Percentiles rank a stretch among this genome's conserved stretches.
Evolutionary conservation across 176 grass and related monocot species (phyloP).

Genomic region (Thinopyrum elongatum): DNA sequence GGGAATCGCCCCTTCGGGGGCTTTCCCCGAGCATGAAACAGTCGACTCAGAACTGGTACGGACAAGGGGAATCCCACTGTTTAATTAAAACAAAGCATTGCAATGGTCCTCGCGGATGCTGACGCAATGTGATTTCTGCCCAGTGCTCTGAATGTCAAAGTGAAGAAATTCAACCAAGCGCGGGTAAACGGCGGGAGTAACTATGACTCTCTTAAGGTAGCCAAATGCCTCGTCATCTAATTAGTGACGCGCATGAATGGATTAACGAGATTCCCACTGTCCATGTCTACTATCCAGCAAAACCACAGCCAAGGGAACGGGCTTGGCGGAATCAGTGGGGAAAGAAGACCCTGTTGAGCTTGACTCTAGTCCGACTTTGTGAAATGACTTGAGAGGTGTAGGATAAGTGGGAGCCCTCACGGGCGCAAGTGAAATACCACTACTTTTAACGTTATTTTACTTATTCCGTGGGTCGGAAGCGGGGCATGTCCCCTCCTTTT

Average conservation of each 20-base stretch:
- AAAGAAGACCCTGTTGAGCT: background rate
- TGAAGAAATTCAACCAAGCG: slow-evolving; percentile 81
- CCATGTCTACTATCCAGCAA: slow-evolving; percentile 34
- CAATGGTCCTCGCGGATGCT: slow-evolving; percentile 64
- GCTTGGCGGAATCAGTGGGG: background rate
- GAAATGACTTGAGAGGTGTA: background rate
- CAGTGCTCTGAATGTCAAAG: slow-evolving; percentile 80
- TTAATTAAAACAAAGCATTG: slow-evolving; percentile 92
- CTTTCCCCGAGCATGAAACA: slow-evolving; percentile 44
- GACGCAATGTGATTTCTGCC: slow-evolving; percentile 68
- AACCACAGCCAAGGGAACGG: background rate
- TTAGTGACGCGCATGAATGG: slow-evolving; percentile 69
- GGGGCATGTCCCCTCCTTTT: background rate
- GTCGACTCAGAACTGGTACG: slow-evolving; percentile 31
- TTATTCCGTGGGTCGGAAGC: slow-evolving; percentile 57
- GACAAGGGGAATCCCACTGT: slow-evolving; percentile 65
- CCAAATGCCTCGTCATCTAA: slow-evolving; percentile 74
- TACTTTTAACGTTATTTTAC: slow-evolving; percentile 86
- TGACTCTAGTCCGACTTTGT: background rate
- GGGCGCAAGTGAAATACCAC: slow-evolving; percentile 65
- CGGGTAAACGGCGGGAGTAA: slow-evolving; percentile 73
- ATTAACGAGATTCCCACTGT: slow-evolving; percentile 54
- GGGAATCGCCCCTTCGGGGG: background rate
- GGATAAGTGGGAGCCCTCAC: background rate
- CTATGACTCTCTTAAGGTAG: slow-evolving; percentile 92